A percentile compares a stretch with the other conserved stretches of the same genome.
These are phyloP conservation scores for Rhizoclosmatium globosum DNA, from an alignment of 192 early-diverging fungal genomes.

Conservation along the genomic window DNA sequence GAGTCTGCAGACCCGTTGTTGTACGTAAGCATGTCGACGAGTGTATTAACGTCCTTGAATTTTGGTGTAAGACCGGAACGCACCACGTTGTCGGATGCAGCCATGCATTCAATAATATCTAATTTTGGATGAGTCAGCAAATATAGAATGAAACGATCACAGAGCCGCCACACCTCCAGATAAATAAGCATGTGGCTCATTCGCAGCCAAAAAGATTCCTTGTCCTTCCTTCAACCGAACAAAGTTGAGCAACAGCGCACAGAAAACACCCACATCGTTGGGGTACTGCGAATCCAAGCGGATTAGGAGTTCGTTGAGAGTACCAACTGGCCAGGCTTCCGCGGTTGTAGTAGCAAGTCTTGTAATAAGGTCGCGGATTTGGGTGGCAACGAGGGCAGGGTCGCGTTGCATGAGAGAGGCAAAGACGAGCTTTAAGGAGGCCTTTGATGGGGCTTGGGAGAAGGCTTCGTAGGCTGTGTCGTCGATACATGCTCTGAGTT, in stretches of 20 bases:
- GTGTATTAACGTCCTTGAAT: constrained; percentile 91
- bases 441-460: constrained; percentile 50
- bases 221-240: constrained; percentile 82
- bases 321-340: background rate
- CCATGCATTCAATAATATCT: constrained; percentile 99
- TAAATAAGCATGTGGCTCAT: constrained; percentile 97
- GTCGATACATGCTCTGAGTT: constrained; percentile 74
- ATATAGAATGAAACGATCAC: constrained; percentile 18
- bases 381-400: constrained; percentile 53
- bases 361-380: constrained; percentile 63
- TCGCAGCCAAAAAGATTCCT: constrained; percentile 93
- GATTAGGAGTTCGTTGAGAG: constrained; percentile 70
- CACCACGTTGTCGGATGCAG: constrained; percentile 95
- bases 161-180: constrained; percentile 72
- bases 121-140: background rate
- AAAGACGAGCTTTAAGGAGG: constrained; percentile 51
- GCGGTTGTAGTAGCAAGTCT: constrained; percentile 42
- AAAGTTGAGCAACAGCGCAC: constrained; percentile 90
- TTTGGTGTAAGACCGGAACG: constrained; percentile 97
- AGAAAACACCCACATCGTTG: constrained; percentile 89
- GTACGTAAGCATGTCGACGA: constrained; percentile 94
- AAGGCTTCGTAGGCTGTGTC: constrained; percentile 43
- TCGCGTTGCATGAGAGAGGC: constrained; percentile 43
- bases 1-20: constrained; percentile 77
- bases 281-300: constrained; percentile 86